Conservation (phyloP, 208 protist species). For the Leishmania braziliensis region DNA sequence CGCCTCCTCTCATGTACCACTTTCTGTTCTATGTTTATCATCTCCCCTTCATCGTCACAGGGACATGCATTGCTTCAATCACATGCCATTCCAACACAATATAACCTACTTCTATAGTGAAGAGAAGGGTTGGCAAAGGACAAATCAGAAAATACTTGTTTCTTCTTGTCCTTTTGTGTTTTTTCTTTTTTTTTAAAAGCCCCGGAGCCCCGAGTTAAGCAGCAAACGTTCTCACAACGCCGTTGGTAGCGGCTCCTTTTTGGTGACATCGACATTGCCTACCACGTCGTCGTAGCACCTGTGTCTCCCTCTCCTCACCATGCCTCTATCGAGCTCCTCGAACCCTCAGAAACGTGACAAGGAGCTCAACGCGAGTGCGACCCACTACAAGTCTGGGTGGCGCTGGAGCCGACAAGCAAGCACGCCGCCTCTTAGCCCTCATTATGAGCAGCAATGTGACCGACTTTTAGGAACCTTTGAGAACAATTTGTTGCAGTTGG, state of each 20-base stretch:
- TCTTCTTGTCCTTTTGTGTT: neutral
- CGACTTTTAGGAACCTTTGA: neutral
- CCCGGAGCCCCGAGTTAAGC: neutral
- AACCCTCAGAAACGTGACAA: neutral
- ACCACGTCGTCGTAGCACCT: neutral
- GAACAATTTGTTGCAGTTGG: neutral
- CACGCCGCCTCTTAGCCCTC: neutral
- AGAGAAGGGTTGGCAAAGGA: neutral
- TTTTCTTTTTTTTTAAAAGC: neutral
- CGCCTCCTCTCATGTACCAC: too few relatives aligned
- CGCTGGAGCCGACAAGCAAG: conserved; percentile 1
- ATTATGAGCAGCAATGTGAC: neutral
- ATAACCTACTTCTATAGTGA: neutral
- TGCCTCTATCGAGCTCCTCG: conserved; percentile 9
- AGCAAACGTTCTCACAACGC: neutral
- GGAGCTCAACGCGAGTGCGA: neutral
- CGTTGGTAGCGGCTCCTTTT: neutral
- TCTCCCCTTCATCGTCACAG: neutral
- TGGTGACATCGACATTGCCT: too few relatives aligned
- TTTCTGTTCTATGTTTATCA: too few relatives aligned
- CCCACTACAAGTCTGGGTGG: conserved; percentile 1
- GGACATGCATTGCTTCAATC: neutral
- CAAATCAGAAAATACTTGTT: neutral
- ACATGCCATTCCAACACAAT: neutral
- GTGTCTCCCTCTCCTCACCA: neutral